Conservation (phyloP, 2,329 filamentous ascomycete species). For the Ceratocystis colombiana region DNA sequence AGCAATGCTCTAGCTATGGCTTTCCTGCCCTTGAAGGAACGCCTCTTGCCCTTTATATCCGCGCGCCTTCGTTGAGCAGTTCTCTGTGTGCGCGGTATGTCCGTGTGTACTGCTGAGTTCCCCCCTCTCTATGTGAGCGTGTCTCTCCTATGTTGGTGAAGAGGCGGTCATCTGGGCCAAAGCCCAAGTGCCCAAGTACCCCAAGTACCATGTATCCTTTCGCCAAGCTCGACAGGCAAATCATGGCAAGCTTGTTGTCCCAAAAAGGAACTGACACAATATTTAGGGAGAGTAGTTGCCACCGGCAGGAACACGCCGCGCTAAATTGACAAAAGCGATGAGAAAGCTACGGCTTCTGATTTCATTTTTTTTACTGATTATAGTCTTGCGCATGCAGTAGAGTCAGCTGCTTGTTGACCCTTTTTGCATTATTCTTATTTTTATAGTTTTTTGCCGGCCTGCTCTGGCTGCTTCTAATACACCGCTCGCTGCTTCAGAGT, state of each 20-base stretch:
- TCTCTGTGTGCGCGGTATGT: background rate
- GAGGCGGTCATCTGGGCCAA: background rate
- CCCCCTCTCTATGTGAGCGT: background rate
- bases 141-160: background rate
- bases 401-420: background rate
- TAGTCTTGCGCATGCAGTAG: slow-evolving; percentile 9
- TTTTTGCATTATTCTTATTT: background rate
- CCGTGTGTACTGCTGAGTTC: background rate
- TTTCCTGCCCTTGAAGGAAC: background rate
- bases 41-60: background rate
- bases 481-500: slow-evolving; percentile 1
- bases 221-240: background rate
- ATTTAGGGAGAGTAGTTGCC: slow-evolving; percentile 10
- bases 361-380: background rate
- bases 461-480: background rate
- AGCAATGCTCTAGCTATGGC: background rate
- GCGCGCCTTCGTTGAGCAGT: background rate
- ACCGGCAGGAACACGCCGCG: slow-evolving; percentile 10
- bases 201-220: background rate
- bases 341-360: background rate
- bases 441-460: background rate
- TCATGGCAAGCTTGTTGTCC: background rate
- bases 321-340: background rate
- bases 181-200: background rate
- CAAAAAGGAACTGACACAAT: slow-evolving; percentile 14